Evolutionary conservation across 2,329 filamentous ascomycete genomes (phyloP).

Genomic region (Arthrobotrys conoides): DNA sequence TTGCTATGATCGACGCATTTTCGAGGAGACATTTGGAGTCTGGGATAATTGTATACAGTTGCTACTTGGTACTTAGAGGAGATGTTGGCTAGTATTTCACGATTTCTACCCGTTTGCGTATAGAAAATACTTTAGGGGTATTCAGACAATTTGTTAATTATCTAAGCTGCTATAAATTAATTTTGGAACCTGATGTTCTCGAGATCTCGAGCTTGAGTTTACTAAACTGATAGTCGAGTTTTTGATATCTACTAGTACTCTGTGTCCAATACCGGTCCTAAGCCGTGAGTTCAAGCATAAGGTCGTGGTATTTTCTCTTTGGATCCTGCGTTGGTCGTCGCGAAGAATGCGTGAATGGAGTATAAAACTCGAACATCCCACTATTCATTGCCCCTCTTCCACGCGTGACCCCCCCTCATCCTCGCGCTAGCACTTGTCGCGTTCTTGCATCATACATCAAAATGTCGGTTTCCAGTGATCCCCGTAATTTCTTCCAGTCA

Average conservation of each 20-base stretch:
- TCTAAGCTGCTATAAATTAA: background rate
- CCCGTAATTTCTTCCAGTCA: constrained; percentile 91
- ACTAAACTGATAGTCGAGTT: no score
- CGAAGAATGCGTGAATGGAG: constrained; percentile 7
- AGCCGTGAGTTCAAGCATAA: background rate
- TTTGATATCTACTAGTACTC: no score
- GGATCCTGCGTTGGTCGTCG: constrained; percentile 25
- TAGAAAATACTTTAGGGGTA: background rate
- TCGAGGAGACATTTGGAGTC: constrained; percentile 58
- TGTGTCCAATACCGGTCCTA: no score
- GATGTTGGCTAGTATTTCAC: constrained; percentile 15
- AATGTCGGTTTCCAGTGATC: constrained; percentile 79
- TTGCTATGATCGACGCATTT: constrained; percentile 48
- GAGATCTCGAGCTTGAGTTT: no score
- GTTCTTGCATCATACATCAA: constrained; percentile 4
- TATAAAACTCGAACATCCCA: constrained; percentile 44
- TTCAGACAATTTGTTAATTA: background rate
- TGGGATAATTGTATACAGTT: constrained; percentile 39
- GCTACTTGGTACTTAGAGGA: constrained; percentile 31
- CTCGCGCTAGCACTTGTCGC: no score
- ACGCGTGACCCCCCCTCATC: constrained; percentile 22
- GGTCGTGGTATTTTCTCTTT: constrained; percentile 2
- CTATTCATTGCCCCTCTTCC: constrained; percentile 25
- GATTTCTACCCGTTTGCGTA: constrained; percentile 22
- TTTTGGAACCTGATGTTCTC: no score